A percentile compares a stretch with the other conserved stretches of the same genome.
Evolutionary conservation across 2,329 filamentous ascomycete species (phyloP).

Genomic region (Nannizzia gypsea): DNA sequence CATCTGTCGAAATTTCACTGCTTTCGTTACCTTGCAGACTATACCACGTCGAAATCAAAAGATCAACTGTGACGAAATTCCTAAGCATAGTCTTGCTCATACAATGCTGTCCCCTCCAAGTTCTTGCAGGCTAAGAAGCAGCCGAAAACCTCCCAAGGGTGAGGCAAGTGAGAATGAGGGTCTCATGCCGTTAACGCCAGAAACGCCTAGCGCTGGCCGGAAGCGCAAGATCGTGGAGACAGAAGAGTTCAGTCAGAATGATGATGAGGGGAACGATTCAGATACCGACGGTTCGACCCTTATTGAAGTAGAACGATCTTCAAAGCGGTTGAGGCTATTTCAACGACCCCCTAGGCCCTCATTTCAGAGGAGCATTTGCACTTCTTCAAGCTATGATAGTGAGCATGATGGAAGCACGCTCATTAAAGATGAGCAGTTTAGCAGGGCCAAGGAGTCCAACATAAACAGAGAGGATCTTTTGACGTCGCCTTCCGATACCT

Average conservation of each 20-base stretch:
- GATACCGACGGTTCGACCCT: background rate
- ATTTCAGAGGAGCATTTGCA: too few relatives aligned
- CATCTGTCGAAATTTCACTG: conserved; percentile 1
- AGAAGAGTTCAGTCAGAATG: background rate
- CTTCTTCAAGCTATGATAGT: background rate
- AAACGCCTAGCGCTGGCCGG: background rate
- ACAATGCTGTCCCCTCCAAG: background rate
- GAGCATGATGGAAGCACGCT: conserved; percentile 7
- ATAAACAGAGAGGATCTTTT: background rate
- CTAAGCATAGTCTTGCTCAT: background rate
- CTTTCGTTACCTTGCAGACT: background rate
- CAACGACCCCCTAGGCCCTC: background rate
- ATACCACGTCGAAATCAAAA: background rate
- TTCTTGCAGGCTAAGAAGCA: background rate
- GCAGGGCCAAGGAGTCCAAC: background rate
- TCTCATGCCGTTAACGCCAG: background rate
- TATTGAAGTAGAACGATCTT: background rate
- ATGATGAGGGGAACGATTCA: background rate
- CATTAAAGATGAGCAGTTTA: background rate
- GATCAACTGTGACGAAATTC: background rate
- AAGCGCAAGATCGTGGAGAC: background rate
- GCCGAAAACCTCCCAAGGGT: background rate
- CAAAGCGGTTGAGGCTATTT: background rate
- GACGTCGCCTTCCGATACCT: background rate
- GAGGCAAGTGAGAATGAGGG: background rate